Evolutionary conservation across 805 yeast species (phyloP).

Genomic region (Lachancea cidri): DNA sequence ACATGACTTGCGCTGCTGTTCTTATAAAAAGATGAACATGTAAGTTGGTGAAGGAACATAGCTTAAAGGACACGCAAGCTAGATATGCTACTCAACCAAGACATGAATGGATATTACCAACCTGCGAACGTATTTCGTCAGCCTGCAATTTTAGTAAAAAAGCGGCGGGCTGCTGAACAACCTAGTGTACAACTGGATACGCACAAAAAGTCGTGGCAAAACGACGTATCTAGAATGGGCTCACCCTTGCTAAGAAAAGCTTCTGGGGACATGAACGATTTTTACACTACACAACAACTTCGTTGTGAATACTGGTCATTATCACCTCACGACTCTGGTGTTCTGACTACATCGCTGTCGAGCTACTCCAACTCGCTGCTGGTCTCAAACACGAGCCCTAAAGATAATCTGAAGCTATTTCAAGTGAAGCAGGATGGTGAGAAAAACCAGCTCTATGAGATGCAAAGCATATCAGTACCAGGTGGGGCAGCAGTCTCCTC

Average conservation of each 20-base stretch:
- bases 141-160: constrained; percentile 22
- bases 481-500: constrained; percentile 18
- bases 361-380: constrained; percentile 14
- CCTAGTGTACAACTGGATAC: constrained; percentile 1
- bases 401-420: constrained; percentile 19
- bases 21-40: background rate
- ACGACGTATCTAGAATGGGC: constrained; percentile 16
- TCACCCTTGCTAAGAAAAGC: constrained; percentile 23
- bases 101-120: constrained; percentile 13
- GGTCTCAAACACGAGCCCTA: constrained; percentile 13
- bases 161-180: constrained; percentile 2
- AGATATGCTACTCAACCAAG: background rate
- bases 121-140: constrained; percentile 27
- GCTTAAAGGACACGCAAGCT: background rate
- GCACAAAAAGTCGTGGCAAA: constrained; percentile 20
- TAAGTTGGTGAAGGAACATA: no score
- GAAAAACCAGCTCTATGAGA: constrained; percentile 11
- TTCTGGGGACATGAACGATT: constrained; percentile 28
- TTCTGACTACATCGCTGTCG: constrained; percentile 11
- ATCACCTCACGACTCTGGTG: constrained; percentile 10
- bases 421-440: background rate
- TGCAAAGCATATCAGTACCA: constrained; percentile 26
- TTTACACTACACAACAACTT: constrained; percentile 23
- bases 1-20: background rate
- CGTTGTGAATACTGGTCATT: constrained; percentile 25